These are phyloP conservation scores for Tylopilus vinaceipallidus DNA, from an alignment of 768 basidiomycete genomes.

Conservation along the genomic window DNA sequence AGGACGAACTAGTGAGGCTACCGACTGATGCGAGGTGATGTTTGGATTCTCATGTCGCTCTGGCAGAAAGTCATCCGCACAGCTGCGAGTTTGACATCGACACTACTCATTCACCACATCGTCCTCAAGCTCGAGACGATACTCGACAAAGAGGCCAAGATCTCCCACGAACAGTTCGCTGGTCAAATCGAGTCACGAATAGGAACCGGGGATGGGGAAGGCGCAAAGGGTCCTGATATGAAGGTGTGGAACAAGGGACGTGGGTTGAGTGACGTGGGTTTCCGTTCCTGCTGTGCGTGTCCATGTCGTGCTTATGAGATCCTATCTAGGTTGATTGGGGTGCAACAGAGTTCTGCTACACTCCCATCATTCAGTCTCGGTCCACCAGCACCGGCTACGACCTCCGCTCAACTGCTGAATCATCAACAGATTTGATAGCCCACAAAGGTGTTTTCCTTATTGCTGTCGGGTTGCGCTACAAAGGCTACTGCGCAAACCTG, in stretches of 20 bases:
- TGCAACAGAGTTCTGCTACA: constrained; percentile 91
- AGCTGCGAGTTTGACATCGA: constrained; percentile 79
- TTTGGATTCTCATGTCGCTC: constrained; percentile 7
- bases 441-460: constrained; percentile 88
- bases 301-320: constrained; percentile 6
- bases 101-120: constrained; percentile 81
- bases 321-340: constrained; percentile 75
- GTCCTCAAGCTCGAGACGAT: constrained; percentile 86
- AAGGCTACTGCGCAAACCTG: constrained; percentile 89
- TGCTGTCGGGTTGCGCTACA: constrained; percentile 87
- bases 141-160: constrained; percentile 87
- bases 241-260: constrained; percentile 86
- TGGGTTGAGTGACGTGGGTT: constrained; percentile 68
- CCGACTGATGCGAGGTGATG: background rate
- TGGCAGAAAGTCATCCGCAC: constrained; percentile 72
- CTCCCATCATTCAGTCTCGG: constrained; percentile 93
- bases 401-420: constrained; percentile 81
- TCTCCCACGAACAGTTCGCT: constrained; percentile 84
- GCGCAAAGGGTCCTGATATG: constrained; percentile 85
- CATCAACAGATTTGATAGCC: constrained; percentile 77
- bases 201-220: constrained; percentile 64
- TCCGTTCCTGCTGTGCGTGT: background rate
- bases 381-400: constrained; percentile 85
- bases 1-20: constrained; percentile 80
- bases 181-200: constrained; percentile 84